Base-by-base conservation (phyloP, 768 basidiomycete genomes). In the Rhodotorula sphaerocarpa region DNA sequence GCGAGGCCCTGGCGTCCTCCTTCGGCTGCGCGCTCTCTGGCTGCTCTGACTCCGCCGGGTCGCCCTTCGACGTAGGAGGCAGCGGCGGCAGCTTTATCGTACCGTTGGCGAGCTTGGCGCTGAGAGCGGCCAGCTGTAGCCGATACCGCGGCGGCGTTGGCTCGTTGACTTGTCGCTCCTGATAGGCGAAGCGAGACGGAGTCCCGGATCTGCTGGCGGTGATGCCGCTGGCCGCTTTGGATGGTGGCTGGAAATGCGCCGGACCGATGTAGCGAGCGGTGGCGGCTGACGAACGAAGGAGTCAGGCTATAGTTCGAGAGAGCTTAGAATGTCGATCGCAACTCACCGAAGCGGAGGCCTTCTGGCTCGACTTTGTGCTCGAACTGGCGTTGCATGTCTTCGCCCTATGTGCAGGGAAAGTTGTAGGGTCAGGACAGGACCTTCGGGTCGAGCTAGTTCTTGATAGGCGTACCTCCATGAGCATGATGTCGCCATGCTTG, bases 351-450 rank as follows among this genome's bases (percentile, higher is more conserved):
- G 15, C 63, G 57, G 9, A 65, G 12, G 11, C 57, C 57, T 14
- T 55, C 48, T 0, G 63, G 63, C 25, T 59, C 66, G 54, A 63
- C 59, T 31, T 59, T 62, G 50, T 67, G 66, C 50, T 63, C 57
- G 21, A 52, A 59, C 5, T 42, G 27, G 23, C 56, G 55, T 34
- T 67, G 57, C 31, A 59, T 56, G 12, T 43, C 54, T 1, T 59
- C 61, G 15, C 53, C 61, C 50, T 67, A 30, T 42, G n/a, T n/a
- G n/a, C n/a, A n/a, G n/a, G 25, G 10, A 5, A 44, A 14, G 21
- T 31, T 12, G 3, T 12, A 5, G 25, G 2, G 36, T 20, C 5
- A 39, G 27, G 31, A 18, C 10, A 30, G n/a, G n/a, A 14, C 36
- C 23, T 25, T 46, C n/a, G 27, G 9, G n/a, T 5, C 45, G 9